Percentiles rank a stretch among this genome's conserved stretches.
Evolutionary conservation across 1,139 yeast species (phyloP).

Genomic region (Yamadazyma spencermartinsiae): DNA sequence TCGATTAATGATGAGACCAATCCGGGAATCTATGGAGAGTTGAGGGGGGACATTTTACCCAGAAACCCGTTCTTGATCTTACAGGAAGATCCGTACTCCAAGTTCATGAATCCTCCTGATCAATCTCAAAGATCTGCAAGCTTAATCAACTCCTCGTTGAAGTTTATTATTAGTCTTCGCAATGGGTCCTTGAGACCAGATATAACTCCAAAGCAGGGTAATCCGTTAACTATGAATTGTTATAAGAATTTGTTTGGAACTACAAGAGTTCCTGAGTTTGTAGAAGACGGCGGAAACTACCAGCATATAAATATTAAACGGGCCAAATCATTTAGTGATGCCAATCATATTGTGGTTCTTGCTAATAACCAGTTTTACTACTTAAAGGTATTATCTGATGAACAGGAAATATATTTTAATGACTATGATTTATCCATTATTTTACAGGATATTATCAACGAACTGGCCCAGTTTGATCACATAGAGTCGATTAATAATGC

Average conservation of each 20-base stretch:
- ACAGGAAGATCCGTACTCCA: conserved; percentile 68
- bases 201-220: conserved; percentile 48
- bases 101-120: conserved; percentile 57
- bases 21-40: conserved; percentile 66
- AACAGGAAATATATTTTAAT: conserved; percentile 43
- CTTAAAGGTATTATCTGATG: conserved; percentile 55
- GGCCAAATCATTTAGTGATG: conserved; percentile 25
- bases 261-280: conserved; percentile 56
- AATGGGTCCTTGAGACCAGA: conserved; percentile 57
- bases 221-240: conserved; percentile 65
- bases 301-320: conserved; percentile 33
- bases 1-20: conserved; percentile 58
- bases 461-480: conserved; percentile 37
- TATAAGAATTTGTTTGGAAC: conserved; percentile 68
- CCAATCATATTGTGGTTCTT: conserved; percentile 52
- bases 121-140: conserved; percentile 71
- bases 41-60: conserved; percentile 66
- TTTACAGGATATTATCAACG: conserved; percentile 50
- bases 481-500: conserved; percentile 53
- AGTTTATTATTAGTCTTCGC: conserved; percentile 62
- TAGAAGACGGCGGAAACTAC: conserved; percentile 22
- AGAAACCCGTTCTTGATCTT: conserved; percentile 72
- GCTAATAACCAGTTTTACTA: conserved; percentile 64
- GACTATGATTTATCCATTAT: conserved; percentile 56
- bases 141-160: conserved; percentile 61